phyloP scores from a whole-genome alignment of 2,329 filamentous ascomycete genomes.

The Trichophyton mentagrophytes region DNA sequence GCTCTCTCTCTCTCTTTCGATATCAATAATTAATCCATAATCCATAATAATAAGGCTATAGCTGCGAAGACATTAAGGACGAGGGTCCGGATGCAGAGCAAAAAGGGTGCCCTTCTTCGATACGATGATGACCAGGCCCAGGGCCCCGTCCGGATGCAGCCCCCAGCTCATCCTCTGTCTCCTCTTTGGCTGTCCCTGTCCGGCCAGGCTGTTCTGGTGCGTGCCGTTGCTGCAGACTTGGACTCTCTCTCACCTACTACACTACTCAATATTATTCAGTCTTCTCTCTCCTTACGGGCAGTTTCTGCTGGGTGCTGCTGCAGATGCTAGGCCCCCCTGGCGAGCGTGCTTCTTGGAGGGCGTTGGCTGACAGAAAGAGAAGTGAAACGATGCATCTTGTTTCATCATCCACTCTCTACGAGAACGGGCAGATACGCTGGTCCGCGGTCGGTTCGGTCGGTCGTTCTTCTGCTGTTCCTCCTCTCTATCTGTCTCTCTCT shows the following conservation, averaged over 20 bases:
- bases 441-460: background rate
- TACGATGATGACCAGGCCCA: background rate
- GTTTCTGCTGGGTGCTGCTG: too few species aligned
- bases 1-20: background rate
- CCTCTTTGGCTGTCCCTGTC: background rate
- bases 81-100: background rate
- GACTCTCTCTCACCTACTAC: too few species aligned
- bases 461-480: background rate
- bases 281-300: too few species aligned
- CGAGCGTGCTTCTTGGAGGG: background rate
- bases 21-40: too few species aligned
- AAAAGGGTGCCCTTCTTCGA: background rate
- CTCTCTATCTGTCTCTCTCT: too few species aligned
- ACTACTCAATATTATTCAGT: too few species aligned
- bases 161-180: background rate
- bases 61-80: background rate
- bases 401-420: background rate
- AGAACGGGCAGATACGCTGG: background rate
- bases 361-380: background rate
- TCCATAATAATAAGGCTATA: background rate
- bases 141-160: background rate
- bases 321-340: background rate
- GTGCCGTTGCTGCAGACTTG: too few species aligned
- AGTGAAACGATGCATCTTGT: slow-evolving; percentile 1
- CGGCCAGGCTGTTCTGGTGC: background rate